Evolutionary conservation across 2,329 filamentous ascomycete species (phyloP).

Genomic region (Cladosporium halotolerans): DNA sequence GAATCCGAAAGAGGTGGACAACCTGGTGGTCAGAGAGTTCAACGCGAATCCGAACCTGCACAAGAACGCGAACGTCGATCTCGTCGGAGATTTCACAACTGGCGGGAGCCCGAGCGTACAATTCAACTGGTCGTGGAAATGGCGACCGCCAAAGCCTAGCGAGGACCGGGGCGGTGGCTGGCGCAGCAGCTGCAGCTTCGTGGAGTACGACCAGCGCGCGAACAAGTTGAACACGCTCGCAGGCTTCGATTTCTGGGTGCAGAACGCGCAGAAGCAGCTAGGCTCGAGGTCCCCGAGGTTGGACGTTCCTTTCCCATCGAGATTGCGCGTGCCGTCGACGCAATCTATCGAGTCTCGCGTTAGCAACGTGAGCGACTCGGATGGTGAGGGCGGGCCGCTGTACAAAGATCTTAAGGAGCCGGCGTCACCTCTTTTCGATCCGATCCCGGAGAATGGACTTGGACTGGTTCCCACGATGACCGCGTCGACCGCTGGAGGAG

Average conservation of each 20-base stretch:
- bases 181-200: slow-evolving; percentile 94
- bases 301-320: slow-evolving; percentile 55
- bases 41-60: slow-evolving; percentile 95
- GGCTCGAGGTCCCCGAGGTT: slow-evolving; percentile 60
- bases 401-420: slow-evolving; percentile 39
- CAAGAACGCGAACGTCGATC: slow-evolving; percentile 90
- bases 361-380: slow-evolving; percentile 53
- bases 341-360: slow-evolving; percentile 79
- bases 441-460: slow-evolving; percentile 43
- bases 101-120: slow-evolving; percentile 75
- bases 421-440: slow-evolving; percentile 41
- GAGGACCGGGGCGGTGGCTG: slow-evolving; percentile 88
- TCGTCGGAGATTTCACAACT: slow-evolving; percentile 88
- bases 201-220: slow-evolving; percentile 92
- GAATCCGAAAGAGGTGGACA: slow-evolving; percentile 80
- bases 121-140: slow-evolving; percentile 96
- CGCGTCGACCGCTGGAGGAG: slow-evolving; percentile 30
- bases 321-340: slow-evolving; percentile 30
- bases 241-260: slow-evolving; percentile 92
- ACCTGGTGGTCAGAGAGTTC: slow-evolving; percentile 88
- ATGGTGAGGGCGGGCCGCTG: slow-evolving; percentile 39
- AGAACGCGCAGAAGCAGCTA: slow-evolving; percentile 47
- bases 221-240: slow-evolving; percentile 83
- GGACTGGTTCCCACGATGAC: slow-evolving; percentile 37
- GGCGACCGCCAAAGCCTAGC: slow-evolving; percentile 75